Conservation (phyloP, 2,329 filamentous ascomycete genomes). For the Aureobasidium melanogenum region DNA sequence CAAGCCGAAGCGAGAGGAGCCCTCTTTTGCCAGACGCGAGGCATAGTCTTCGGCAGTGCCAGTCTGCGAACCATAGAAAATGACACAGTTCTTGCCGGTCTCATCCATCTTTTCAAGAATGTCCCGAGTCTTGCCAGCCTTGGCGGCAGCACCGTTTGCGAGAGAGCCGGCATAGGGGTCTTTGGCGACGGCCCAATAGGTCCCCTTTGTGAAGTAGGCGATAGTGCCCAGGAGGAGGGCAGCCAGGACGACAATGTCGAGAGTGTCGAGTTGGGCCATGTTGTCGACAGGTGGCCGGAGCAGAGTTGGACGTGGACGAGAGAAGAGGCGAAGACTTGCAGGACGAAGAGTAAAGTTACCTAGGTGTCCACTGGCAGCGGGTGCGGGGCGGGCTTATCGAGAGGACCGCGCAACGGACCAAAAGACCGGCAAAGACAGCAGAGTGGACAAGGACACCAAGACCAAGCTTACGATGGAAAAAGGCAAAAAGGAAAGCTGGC, state of each 20-base stretch:
- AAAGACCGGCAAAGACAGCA: not conserved
- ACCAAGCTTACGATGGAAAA: not conserved
- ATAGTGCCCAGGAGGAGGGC: slow-evolving; percentile 76
- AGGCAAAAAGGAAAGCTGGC: not conserved
- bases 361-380: not conserved
- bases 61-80: slow-evolving; percentile 98
- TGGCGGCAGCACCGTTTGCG: slow-evolving; percentile 56
- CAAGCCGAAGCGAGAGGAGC: slow-evolving; percentile 87
- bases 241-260: slow-evolving; percentile 87
- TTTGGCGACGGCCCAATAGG: slow-evolving; percentile 79
- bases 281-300: not conserved
- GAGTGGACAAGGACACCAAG: not conserved
- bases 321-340: not conserved
- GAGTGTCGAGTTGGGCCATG: slow-evolving; percentile 93
- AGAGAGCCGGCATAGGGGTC: slow-evolving; percentile 79
- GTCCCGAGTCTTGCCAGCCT: slow-evolving; percentile 78
- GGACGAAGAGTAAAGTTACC: not conserved
- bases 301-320: not conserved
- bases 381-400: slow-evolving; percentile 5
- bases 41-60: slow-evolving; percentile 98
- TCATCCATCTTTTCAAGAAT: slow-evolving; percentile 96
- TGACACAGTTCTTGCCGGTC: slow-evolving; percentile 89
- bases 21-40: slow-evolving; percentile 91
- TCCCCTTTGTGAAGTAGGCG: slow-evolving; percentile 97
- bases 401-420: not conserved